Percentiles rank a stretch among this genome's conserved stretches.
phyloP scores from a whole-genome alignment of 176 grass and related monocot species.

The Rhynchospora pubera region DNA sequence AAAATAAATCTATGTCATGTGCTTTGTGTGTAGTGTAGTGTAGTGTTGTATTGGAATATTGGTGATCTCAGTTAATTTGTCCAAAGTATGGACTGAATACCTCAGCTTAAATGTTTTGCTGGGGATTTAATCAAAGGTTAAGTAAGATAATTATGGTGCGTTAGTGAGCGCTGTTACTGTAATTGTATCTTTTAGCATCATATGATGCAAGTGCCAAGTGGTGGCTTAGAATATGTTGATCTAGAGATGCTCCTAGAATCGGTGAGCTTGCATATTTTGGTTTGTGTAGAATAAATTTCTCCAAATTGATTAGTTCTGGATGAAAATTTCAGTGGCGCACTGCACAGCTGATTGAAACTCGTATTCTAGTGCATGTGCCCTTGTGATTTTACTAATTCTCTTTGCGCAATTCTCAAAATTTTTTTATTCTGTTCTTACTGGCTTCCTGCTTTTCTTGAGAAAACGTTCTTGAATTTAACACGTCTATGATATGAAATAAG shows the following conservation, averaged over 20 bases:
- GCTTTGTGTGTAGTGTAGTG: neutral
- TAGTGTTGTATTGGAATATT: neutral
- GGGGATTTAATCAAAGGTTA: constrained; percentile 5
- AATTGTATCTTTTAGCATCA: neutral
- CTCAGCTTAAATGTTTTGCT: constrained; percentile 18
- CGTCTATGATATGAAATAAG: neutral
- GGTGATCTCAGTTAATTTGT: neutral
- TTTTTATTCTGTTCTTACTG: neutral
- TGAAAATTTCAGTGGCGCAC: neutral
- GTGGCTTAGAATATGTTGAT: neutral
- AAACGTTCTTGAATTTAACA: neutral
- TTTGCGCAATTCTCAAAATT: neutral
- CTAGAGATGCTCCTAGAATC: neutral
- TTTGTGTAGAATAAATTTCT: neutral
- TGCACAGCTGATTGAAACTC: neutral
- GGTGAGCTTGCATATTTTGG: neutral
- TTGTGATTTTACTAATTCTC: neutral
- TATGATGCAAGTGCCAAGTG: neutral
- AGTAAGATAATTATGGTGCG: neutral
- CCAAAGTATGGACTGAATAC: neutral
- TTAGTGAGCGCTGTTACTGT: neutral
- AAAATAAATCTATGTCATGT: neutral
- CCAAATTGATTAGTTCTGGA: neutral
- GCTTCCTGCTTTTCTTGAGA: neutral
- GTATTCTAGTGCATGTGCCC: neutral